Evolutionary conservation across 352 stramenopile species (phyloP), one percentile per base, ranked within the genome.

Genomic region (Globisporangium ultimum): DNA sequence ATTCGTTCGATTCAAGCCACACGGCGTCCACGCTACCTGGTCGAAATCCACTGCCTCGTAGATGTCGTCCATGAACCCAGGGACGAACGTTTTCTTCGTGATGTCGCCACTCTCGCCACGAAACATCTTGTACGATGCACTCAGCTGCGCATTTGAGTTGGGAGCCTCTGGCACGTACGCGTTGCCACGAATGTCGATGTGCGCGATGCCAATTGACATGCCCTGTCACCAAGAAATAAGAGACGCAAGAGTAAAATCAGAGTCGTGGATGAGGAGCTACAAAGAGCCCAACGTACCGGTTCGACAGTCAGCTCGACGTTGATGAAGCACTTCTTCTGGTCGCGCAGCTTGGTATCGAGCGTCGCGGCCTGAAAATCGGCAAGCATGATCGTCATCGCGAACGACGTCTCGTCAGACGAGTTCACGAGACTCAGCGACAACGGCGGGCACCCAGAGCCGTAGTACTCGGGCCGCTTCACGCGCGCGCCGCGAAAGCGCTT

Each of bases 151-250:
- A 20, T 41, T 63, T 3, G 54, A 18, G 32, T 58, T 28, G 36
- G 11, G 50, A 1, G 22, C 22, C 20, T 48, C 49, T 0, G 68
- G 68, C 3, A 73, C 65, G 52, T 64, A 66, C 17, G 65, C 66
- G 47, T 53, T 63, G 47, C 69, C 66, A 4, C 69, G 66, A 24
- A 74, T 74, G 43, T 77, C 69, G 7, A 77, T 67, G 59, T 71
- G 63, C 20, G 57, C 47, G 38, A 77, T 63, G 14, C 68, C 61
- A 41, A 76, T 68, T 11, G 68, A 71, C 68, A 76, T 76, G 55
- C 60, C 60, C 68, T 76, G 22, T 21, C 10, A 41, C 11, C 11
- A 7, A 38, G 52, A 41, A 32, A 18, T 46, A 17, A n/a, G 50
- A 43, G 21, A 20, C 20, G 22, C 5, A 48, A 2, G 17, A 40